Base-by-base conservation (phyloP, 768 basidiomycete genomes). In the Termitomyces sp. region DNA sequence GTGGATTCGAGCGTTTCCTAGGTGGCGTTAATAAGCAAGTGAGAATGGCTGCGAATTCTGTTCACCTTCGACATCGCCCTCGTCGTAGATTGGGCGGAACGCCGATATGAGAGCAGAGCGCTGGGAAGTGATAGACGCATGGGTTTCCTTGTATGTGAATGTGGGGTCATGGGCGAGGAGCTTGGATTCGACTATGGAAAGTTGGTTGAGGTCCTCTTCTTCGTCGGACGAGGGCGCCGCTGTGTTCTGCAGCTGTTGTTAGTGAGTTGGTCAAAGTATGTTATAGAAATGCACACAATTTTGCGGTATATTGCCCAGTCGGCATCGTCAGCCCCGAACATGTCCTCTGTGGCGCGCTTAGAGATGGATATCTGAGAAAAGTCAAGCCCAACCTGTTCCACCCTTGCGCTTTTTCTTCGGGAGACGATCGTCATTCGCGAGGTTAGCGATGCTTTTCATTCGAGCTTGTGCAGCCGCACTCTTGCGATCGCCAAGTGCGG, bases 301-400 rank as follows among this genome's bases (percentile, higher is more conserved):
- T 98, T 94, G 62, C 96, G 91, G 68, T 98, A 98, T 58, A 98
- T 94, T 0, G 88, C 88, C 95, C 96, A 98, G 67, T 98, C 96
- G 7, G 90, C 94, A 67, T 98, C 95, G 62, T 96, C 88, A 18
- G 86, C 87, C 4, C 96, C 94, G 67, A 98, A 99, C 74, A 78
- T 86, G 63, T 98, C 95, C 76, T 98, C 95, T 89, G 53, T 39
- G 13, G 36, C 44, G 14, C 12, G 32, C n/a, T 39, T 55, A 13
- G 61, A 64, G 39, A 54, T 27, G 60, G 55, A 29, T 42, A 48
- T 27, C 9, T 42, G 24, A 13, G 24, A 14, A 43, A 24, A 18
- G n/a, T 41, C 13, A 24, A 69, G 81, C 52, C 54, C 20, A 14
- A 92, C 92, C 93, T 59, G 87, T 86, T 7, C 83, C 86, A 7